Evolutionary conservation across 768 basidiomycete genomes (phyloP).

Genomic region (Cystofilobasidium bisporidii): DNA sequence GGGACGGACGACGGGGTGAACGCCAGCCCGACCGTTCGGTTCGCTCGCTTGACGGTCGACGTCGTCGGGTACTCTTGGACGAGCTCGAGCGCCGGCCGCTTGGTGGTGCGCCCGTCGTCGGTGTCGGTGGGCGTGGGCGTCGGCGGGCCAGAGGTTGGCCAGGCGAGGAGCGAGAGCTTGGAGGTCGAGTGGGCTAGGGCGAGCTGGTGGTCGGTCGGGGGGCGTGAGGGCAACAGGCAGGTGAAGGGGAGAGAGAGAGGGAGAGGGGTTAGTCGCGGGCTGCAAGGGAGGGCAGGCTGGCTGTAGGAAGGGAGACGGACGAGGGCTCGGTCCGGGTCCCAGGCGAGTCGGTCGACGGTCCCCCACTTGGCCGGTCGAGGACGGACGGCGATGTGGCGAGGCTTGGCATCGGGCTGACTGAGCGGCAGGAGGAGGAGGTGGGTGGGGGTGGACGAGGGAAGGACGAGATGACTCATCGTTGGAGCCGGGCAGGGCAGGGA

Average conservation of each 20-base stretch:
- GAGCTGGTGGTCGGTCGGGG: neutral
- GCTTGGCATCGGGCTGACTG: neutral
- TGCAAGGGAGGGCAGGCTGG: too few relatives aligned
- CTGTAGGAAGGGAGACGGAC: too few relatives aligned
- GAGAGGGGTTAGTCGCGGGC: too few relatives aligned
- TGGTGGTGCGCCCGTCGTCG: neutral
- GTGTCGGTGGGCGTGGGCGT: neutral
- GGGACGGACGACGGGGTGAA: neutral
- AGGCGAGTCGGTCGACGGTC: neutral
- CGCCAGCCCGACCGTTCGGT: neutral
- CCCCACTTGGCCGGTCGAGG: neutral
- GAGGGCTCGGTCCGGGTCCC: too few relatives aligned
- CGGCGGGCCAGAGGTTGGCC: neutral
- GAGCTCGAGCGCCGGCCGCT: neutral
- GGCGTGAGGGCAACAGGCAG: neutral
- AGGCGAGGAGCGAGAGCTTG: constrained; percentile 14
- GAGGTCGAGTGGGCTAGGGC: constrained; percentile 25
- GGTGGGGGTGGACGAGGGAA: too few relatives aligned
- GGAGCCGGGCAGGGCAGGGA: too few relatives aligned
- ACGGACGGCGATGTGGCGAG: neutral
- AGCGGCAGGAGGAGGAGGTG: neutral
- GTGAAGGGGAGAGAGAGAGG: too few relatives aligned
- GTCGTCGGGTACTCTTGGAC: constrained; percentile 14
- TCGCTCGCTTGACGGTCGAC: neutral
- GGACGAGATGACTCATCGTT: too few relatives aligned